These are phyloP conservation scores for Lentinus tigrinus DNA, from an alignment of 768 basidiomycete genomes.

Conservation along the genomic window DNA sequence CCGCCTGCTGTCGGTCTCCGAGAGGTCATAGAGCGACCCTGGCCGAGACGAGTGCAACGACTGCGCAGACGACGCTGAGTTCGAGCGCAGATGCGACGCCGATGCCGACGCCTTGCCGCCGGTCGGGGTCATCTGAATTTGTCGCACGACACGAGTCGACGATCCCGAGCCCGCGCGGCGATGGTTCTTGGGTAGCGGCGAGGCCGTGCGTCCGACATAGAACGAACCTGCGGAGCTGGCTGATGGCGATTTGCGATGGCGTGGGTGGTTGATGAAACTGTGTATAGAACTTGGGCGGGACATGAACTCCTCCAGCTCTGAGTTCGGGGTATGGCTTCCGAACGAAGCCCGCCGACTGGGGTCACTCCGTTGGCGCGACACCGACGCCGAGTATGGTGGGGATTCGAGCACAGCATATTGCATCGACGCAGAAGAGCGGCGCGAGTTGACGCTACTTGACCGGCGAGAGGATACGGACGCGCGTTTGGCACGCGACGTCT, in stretches of 20 bases:
- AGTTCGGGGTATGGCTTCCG: slow-evolving; percentile 83
- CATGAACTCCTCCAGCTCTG: slow-evolving; percentile 74
- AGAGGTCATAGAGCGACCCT: slow-evolving; percentile 73
- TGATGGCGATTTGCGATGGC: slow-evolving; percentile 75
- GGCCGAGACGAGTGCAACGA: slow-evolving; percentile 77
- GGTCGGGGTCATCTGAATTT: slow-evolving; percentile 43
- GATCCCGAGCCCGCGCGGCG: slow-evolving; percentile 78
- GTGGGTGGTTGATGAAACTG: slow-evolving; percentile 61
- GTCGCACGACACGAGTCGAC: slow-evolving; percentile 77
- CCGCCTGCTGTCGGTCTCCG: slow-evolving; percentile 64
- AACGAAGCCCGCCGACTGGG: slow-evolving; percentile 64
- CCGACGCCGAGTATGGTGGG: slow-evolving; percentile 36
- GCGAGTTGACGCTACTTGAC: slow-evolving; percentile 89
- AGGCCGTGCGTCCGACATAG: slow-evolving; percentile 58
- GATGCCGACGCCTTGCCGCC: slow-evolving; percentile 36
- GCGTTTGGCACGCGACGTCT: slow-evolving; percentile 54
- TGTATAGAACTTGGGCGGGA: slow-evolving; percentile 85
- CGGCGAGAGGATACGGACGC: slow-evolving; percentile 79
- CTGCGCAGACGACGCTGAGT: slow-evolving; percentile 77
- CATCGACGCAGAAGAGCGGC: slow-evolving; percentile 60
- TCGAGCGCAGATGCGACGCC: slow-evolving; percentile 70
- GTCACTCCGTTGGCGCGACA: slow-evolving; percentile 43
- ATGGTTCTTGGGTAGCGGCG: slow-evolving; percentile 75
- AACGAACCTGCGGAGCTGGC: slow-evolving; percentile 72
- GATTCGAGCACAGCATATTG: slow-evolving; percentile 54